Percentiles rank a stretch among this genome's conserved stretches.
These are phyloP conservation scores for Boletellus sp. DNA, from an alignment of 1,284 basidiomycete species.

Conservation along the genomic window DNA sequence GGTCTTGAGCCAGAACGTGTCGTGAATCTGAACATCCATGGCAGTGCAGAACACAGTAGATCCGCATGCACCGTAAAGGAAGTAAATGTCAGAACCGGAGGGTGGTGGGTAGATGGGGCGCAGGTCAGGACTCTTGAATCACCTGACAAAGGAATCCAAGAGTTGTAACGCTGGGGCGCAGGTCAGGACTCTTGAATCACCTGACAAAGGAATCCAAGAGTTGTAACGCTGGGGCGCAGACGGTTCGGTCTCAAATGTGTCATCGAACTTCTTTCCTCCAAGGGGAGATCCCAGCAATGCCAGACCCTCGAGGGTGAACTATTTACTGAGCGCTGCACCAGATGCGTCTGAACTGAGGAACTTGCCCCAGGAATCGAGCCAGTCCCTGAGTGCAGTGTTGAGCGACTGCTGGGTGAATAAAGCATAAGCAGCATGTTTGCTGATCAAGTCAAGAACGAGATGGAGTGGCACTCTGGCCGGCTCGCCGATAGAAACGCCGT, in stretches of 20 bases:
- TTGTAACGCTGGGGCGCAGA: slow-evolving; percentile 3
- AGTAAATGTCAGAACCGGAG: slow-evolving; percentile 1
- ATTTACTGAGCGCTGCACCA: slow-evolving; percentile 5
- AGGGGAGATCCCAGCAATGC: not conserved
- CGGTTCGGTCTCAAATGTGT: not conserved
- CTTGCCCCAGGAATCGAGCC: slow-evolving; percentile 7
- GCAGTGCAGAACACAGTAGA: slow-evolving; percentile 39
- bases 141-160: not conserved
- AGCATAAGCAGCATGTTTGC: slow-evolving; percentile 21
- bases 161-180: too few species aligned
- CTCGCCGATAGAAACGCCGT: slow-evolving; percentile 14
- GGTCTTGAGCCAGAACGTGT: slow-evolving; percentile 47
- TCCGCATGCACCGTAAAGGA: slow-evolving; percentile 45
- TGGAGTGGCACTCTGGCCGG: slow-evolving; percentile 8
- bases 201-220: slow-evolving; percentile 1
- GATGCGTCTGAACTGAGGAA: slow-evolving; percentile 9
- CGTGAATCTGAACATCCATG: slow-evolving; percentile 32
- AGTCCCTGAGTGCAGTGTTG: slow-evolving; percentile 14
- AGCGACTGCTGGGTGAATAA: slow-evolving; percentile 17
- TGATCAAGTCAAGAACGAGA: slow-evolving; percentile 21
- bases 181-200: slow-evolving; percentile 5
- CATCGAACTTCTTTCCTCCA: not conserved
- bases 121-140: slow-evolving; percentile 10
- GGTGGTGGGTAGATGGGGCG: slow-evolving; percentile 34
- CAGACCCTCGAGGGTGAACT: slow-evolving; percentile 6